Evolutionary conservation across 73 alveolate species (phyloP).

Genomic region (Tetrahymena malaccensis): DNA sequence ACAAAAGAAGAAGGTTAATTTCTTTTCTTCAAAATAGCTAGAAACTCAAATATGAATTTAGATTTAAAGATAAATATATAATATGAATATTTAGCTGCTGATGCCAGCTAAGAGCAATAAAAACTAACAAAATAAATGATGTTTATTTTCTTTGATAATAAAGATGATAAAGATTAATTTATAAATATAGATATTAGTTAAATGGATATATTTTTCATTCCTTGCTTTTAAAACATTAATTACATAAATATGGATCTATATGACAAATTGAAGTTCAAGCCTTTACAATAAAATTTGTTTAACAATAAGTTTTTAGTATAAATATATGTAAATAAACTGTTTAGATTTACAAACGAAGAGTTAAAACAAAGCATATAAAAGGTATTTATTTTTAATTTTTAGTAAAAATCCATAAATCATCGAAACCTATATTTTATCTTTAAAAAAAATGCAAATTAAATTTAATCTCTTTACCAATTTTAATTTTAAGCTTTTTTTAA

Average conservation of each 20-base stretch:
- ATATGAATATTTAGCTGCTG: background rate
- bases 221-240: background rate
- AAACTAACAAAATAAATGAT: background rate
- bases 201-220: background rate
- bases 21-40: background rate
- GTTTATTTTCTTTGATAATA: background rate
- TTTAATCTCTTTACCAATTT: too few relatives aligned
- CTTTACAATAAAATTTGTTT: too few relatives aligned
- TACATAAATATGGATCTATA: background rate
- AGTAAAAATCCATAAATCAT: too few relatives aligned
- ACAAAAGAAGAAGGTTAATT: background rate
- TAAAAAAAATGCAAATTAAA: too few relatives aligned
- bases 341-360: background rate
- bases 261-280: background rate
- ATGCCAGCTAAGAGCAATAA: background rate
- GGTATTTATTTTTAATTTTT: background rate
- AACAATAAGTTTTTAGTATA: too few relatives aligned
- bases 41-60: background rate
- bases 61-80: too few relatives aligned
- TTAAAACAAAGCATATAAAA: background rate
- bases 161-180: background rate
- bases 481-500: too few relatives aligned
- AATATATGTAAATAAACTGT: background rate
- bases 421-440: too few relatives aligned
- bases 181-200: too few relatives aligned